Percentiles rank a stretch among this genome's conserved stretches.
These are phyloP conservation scores for Nannochloropsis oceanica DNA, from an alignment of 108 stramenopile species.

Conservation along the genomic window DNA sequence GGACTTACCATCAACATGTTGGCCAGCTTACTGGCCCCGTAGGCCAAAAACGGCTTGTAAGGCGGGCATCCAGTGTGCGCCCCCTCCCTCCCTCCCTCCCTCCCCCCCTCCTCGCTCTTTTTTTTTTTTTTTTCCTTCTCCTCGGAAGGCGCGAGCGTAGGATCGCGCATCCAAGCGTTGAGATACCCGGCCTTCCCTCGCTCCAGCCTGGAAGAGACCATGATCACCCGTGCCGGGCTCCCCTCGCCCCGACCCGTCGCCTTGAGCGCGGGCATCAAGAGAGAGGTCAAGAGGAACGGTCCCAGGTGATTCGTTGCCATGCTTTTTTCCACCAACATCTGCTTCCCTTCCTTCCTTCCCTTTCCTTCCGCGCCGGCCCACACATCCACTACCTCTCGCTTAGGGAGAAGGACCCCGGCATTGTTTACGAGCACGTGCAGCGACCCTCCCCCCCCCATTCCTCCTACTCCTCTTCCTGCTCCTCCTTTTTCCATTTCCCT, in stretches of 20 bases:
- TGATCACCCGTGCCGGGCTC: background rate
- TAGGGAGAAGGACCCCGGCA: slow-evolving; percentile 4
- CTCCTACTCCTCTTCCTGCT: slow-evolving; percentile 1
- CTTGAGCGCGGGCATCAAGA: slow-evolving; percentile 12
- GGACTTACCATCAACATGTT: background rate
- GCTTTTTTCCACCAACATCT: slow-evolving; percentile 9
- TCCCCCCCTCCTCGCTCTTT: background rate
- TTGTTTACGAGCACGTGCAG: slow-evolving; percentile 25
- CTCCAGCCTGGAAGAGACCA: background rate
- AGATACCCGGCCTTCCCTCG: background rate
- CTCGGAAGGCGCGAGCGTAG: background rate
- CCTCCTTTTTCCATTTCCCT: background rate
- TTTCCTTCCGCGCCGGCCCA: background rate
- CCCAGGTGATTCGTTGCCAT: slow-evolving; percentile 29
- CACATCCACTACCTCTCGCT: background rate
- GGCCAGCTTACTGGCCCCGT: background rate
- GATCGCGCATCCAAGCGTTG: background rate
- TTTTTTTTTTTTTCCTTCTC: background rate
- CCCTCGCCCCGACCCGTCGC: background rate
- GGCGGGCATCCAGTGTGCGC: background rate
- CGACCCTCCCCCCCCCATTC: background rate
- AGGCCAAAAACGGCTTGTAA: background rate
- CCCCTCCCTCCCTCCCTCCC: background rate
- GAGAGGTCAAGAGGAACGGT: slow-evolving; percentile 23
- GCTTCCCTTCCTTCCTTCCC: background rate